Percentiles rank a stretch among this genome's conserved stretches.
Conservation (phyloP, 1,284 basidiomycete genomes). For the Fomitopsis betulina region DNA sequence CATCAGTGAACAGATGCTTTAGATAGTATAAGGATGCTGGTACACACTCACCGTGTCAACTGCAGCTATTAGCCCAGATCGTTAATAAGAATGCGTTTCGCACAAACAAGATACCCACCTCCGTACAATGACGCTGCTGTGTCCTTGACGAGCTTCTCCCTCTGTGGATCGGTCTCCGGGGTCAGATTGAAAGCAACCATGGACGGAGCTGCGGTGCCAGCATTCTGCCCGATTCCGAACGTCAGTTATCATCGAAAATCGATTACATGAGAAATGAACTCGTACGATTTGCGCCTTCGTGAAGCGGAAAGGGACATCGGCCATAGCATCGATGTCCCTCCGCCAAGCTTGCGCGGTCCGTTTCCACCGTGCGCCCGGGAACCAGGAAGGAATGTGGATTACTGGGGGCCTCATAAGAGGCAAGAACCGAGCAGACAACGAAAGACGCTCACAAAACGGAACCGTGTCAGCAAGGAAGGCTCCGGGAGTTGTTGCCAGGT, state of each 20-base stretch:
- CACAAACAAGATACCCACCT: slow-evolving; percentile 7
- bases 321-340: slow-evolving; percentile 17
- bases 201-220: slow-evolving; percentile 21
- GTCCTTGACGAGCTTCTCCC: slow-evolving; percentile 24
- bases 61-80: slow-evolving; percentile 13
- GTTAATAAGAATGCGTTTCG: not conserved
- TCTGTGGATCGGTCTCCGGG: slow-evolving; percentile 17
- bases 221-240: slow-evolving; percentile 13
- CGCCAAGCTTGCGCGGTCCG: slow-evolving; percentile 17
- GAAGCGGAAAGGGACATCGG: slow-evolving; percentile 21
- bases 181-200: slow-evolving; percentile 21
- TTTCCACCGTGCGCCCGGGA: slow-evolving; percentile 26
- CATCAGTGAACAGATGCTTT: not conserved
- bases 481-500: slow-evolving; percentile 21
- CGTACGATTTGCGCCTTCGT: slow-evolving; percentile 23
- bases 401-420: slow-evolving; percentile 3
- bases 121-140: slow-evolving; percentile 25
- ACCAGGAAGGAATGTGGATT: slow-evolving; percentile 24
- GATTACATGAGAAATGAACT: not conserved
- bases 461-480: slow-evolving; percentile 29
- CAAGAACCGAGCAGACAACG: not conserved
- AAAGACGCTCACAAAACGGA: slow-evolving; percentile 21
- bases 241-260: too few species aligned
- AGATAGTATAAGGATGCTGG: not conserved
- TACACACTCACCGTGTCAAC: slow-evolving; percentile 21